These are phyloP conservation scores for Stagonosporopsis rhizophila DNA, from an alignment of 2,329 filamentous ascomycete genomes.

Conservation along the genomic window DNA sequence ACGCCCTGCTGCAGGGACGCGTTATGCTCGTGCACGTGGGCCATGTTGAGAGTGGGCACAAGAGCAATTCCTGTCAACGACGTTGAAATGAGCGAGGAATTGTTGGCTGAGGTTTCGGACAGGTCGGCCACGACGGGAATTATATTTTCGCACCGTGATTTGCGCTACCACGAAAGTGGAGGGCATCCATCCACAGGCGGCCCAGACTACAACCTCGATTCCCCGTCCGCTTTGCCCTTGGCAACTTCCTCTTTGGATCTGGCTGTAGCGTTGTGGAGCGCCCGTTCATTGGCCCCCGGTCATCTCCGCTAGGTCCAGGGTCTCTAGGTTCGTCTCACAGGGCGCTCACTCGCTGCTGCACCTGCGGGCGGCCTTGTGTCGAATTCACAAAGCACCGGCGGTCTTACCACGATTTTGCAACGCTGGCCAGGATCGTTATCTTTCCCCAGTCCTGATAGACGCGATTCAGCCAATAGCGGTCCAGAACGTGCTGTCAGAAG, in stretches of 20 bases:
- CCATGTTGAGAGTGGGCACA: constrained; percentile 42
- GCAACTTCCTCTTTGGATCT: constrained; percentile 47
- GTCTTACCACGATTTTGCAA: constrained; percentile 32
- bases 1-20: constrained; percentile 45
- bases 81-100: constrained; percentile 37
- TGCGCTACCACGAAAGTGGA: constrained; percentile 39
- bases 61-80: constrained; percentile 37
- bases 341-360: constrained; percentile 32
- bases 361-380: constrained; percentile 25
- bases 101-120: constrained; percentile 21
- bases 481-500: constrained; percentile 21
- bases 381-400: constrained; percentile 22
- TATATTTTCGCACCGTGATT: constrained; percentile 44
- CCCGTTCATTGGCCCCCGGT: constrained; percentile 40
- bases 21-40: constrained; percentile 44
- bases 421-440: constrained; percentile 41
- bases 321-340: constrained; percentile 20
- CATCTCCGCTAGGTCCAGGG: constrained; percentile 38
- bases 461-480: constrained; percentile 26
- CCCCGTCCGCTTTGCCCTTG: constrained; percentile 34
- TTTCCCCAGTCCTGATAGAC: constrained; percentile 36
- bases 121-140: constrained; percentile 31
- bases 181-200: constrained; percentile 34
- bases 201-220: constrained; percentile 35
- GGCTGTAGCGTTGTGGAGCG: constrained; percentile 23